Base-by-base conservation (phyloP, 164 flowering plant genomes). In the Magnolia officinalis region DNA sequence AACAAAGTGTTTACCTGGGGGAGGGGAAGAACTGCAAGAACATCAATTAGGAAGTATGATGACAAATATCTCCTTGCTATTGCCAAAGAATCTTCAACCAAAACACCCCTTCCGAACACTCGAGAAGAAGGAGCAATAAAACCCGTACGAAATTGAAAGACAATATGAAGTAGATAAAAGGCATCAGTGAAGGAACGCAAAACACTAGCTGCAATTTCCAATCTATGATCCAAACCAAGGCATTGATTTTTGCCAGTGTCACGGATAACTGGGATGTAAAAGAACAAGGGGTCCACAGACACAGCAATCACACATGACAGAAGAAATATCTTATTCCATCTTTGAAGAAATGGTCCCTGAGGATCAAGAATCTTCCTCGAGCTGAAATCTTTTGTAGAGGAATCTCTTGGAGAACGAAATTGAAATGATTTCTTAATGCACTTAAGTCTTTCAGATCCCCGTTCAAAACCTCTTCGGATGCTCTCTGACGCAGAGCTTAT, bases 41-140 rank as follows among this genome's bases (percentile, higher is more conserved):
- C 84, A 80, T 95, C 99, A 64, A 93, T 84, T 4, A 91, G 72
- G 83, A 95, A 93, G 84, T 87, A 88, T 9, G 93, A 85, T 68
- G 87, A 75, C 77, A 93, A 59, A 79, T 95, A 95, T 74, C 90
- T 84, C 81, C 78, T 89, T 51, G 97, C 98, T 50, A 93, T 93
- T 16, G 77, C 84, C 88, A 82, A 78, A 8, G 84, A 52, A 85
- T 95, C 97, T 83, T 87, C 88, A 71, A 91, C 95, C 72, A 95
- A 79, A 76, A 87, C 93, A 72, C 97, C 99, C 83, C 95, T 92
- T 76, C 99, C 98, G 84, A 95, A 95, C 23, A 95, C 99, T 72
- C 96, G 90, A 64, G 98, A 93, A 70, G 89, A 83, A 8, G 97
- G 98, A 75, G 97, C 97, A 83, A 95, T 90, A 77, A 89, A 95